Evolutionary conservation across 73 alveolate genomes (phyloP).

Genomic region (Loxodes magnus): DNA sequence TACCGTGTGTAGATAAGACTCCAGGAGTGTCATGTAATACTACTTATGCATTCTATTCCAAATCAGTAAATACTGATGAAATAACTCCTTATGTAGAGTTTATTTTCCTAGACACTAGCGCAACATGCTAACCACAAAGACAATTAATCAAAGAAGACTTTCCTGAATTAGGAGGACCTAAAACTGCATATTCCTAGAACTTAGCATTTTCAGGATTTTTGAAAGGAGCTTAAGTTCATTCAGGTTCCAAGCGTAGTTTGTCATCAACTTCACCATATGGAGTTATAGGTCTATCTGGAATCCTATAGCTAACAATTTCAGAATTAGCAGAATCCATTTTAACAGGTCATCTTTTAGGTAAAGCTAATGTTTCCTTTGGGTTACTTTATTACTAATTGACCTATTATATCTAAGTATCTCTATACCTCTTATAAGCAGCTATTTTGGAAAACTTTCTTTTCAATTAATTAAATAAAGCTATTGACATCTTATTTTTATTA

Average conservation of each 20-base stretch:
- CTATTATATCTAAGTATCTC: no score
- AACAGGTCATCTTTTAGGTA: no score
- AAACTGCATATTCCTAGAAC: background rate
- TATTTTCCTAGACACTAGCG: background rate
- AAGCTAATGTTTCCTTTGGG: no score
- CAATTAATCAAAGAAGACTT: background rate
- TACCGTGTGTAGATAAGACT: background rate
- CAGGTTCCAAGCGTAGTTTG: background rate
- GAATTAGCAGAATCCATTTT: background rate
- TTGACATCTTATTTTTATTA: no score
- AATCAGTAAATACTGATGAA: background rate
- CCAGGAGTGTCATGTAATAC: conserved; percentile 13
- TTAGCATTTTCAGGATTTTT: background rate
- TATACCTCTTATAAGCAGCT: no score
- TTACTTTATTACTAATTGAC: no score
- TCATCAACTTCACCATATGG: background rate
- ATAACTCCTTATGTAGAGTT: background rate
- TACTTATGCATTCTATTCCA: background rate
- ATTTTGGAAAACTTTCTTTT: no score
- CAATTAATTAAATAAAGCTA: no score
- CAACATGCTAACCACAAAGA: background rate
- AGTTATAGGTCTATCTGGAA: background rate
- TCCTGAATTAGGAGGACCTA: conserved; percentile 9
- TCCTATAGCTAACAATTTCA: background rate
- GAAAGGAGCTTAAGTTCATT: background rate